phyloP scores from a whole-genome alignment of 495 filamentous ascomycete species.

The Wilcoxina mikolae region DNA sequence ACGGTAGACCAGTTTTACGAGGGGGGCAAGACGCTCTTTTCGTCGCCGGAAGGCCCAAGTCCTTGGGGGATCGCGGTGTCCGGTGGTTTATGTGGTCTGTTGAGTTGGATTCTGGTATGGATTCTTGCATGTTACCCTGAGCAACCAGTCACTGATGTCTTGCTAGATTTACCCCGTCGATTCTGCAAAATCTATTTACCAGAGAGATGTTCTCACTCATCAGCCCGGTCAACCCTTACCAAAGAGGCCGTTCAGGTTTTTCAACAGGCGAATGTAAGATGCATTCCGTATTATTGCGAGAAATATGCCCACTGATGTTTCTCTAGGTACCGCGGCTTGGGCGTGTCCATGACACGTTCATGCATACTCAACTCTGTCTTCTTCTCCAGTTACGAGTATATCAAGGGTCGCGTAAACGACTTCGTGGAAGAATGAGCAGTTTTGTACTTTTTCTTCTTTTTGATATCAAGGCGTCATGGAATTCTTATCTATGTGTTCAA shows the following conservation, averaged over 20 bases:
- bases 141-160: background rate
- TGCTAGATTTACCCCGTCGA: slow-evolving; percentile 58
- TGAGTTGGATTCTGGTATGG: slow-evolving; percentile 69
- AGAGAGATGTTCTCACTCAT: slow-evolving; percentile 60
- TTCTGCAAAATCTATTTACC: slow-evolving; percentile 69
- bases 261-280: slow-evolving; percentile 53
- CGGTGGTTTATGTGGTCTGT: slow-evolving; percentile 63
- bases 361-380: slow-evolving; percentile 62
- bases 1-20: slow-evolving; percentile 45
- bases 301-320: background rate
- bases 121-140: slow-evolving; percentile 2
- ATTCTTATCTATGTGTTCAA: too few relatives aligned
- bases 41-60: slow-evolving; percentile 55
- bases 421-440: slow-evolving; percentile 9
- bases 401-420: slow-evolving; percentile 36
- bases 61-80: slow-evolving; percentile 58
- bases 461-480: background rate
- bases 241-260: slow-evolving; percentile 48
- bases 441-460: background rate
- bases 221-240: slow-evolving; percentile 46
- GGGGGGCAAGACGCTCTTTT: slow-evolving; percentile 69
- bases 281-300: background rate
- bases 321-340: slow-evolving; percentile 42
- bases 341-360: slow-evolving; percentile 64
- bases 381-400: slow-evolving; percentile 61